phyloP scores from a whole-genome alignment of 192 early-diverging fungal species.

The Haplosporangium gracile region DNA sequence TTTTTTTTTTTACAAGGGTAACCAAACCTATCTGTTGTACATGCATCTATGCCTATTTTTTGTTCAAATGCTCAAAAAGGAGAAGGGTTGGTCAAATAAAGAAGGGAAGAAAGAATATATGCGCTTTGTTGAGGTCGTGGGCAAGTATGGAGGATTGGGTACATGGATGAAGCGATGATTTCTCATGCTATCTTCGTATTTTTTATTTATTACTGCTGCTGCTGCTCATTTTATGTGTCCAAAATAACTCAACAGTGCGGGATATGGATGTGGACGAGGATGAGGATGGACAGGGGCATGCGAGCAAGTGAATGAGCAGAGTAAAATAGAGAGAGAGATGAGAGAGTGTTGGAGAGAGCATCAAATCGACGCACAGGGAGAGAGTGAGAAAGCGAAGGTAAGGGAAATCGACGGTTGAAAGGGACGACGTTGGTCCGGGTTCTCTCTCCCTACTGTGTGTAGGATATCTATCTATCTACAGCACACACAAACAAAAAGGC shows the following conservation, averaged over 20 bases:
- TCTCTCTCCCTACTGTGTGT: neutral
- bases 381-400: neutral
- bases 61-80: no score
- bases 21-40: neutral
- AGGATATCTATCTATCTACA: neutral
- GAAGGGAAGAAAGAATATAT: neutral
- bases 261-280: neutral
- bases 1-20: conserved; percentile 2
- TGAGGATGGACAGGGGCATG: neutral
- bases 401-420: no score
- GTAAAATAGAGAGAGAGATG: neutral
- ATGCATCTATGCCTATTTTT: neutral
- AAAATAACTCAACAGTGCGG: neutral
- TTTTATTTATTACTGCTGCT: neutral
- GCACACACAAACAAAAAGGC: neutral
- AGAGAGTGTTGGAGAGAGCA: neutral
- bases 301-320: neutral
- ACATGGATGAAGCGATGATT: neutral
- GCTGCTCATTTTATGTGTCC: neutral
- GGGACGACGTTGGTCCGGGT: neutral
- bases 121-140: neutral
- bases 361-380: conserved; percentile 1
- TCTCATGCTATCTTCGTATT: neutral
- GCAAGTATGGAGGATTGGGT: neutral
- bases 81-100: neutral